Base-by-base conservation (phyloP, 2,329 filamentous ascomycete genomes). In the Arachnomyces sp. region DNA sequence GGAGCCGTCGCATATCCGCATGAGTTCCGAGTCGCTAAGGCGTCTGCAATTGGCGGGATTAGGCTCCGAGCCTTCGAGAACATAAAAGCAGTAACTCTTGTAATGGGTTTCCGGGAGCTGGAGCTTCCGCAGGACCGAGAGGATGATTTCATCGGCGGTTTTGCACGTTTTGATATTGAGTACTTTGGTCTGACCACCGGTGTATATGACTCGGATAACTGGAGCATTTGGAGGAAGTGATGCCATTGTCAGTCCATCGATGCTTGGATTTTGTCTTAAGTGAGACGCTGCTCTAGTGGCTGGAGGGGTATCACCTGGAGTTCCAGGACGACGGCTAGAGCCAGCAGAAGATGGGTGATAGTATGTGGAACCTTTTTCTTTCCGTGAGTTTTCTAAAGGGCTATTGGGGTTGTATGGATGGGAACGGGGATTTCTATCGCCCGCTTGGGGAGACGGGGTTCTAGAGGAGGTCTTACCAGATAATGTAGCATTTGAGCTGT, bases 71-170 rank as follows among this genome's bases (percentile, higher is more conserved):
- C 89, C 90, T 49, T 86, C 82, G 43, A 96, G 72, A 1, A 94
- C 82, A 71, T 92, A 96, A 67, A 98, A 96, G 68, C 89, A 95
- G 66, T 94, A 96, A 56, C 93, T 94, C 54, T 88, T 79, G 59
- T 92, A 84, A 55, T 95, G 88, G 47, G 90, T 85, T 57, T 94
- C 88, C 15, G 88, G 84, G 20, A 94, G 74, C 31, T 81, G 80
- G 48, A 94, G 85, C 61, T 96, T 96, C 50, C 83, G 79, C 33
- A 96, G 67, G 0, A 92, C 94, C 45, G 86, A 83, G 34, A 88
- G 76, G 71, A 95, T 90, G 38, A 96, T 85, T 50, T 96, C 88
- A 55, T 95, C 92, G 45, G 87, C 84, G 4, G 84, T 92, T 56
- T 81, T 88, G 72, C 89, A 95, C 49, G 85, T 84, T 48, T 87